Evolutionary conservation across 2,329 filamentous ascomycete genomes (phyloP), one percentile per base, ranked within the genome.

Genomic region (Aspergillus tanneri): DNA sequence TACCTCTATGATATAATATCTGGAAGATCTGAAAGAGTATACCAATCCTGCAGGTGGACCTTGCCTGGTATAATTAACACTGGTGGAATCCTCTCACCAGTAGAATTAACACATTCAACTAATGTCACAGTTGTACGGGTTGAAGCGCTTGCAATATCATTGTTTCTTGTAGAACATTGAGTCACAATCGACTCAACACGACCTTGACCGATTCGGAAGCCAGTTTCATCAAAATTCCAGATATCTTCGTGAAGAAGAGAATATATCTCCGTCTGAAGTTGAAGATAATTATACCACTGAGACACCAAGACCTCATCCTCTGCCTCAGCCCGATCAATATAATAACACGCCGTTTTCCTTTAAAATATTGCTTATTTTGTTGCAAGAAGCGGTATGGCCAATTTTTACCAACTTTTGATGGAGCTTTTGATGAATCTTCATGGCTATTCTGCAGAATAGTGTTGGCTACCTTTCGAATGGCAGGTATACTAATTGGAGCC

Each of bases 1-100:
- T 9, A 27, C 11, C 19, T 41, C 8, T 27, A 41, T n/a, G 10
- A 41, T 41, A 41, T 41, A 41, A 16, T 41, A 41, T 41, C 38
- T 18, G 14, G 38, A 11, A 41, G 3, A 2, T 41, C 21, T 3
- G n/a, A 27, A 14, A 10, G 8, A 4, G 8, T 41, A 41, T 25
- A 41, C 38, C 8, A 41, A 41, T 41, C 7, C n/a, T 21, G 2
- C 28, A 41, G 22, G 6, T 18, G 19, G 11, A 41, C 38, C 21
- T 18, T 30, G 12, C 14, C 23, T 16, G 8, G n/a, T 4, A 10
- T n/a, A n/a, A n/a, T n/a, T n/a, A n/a, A n/a, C n/a, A n/a, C n/a
- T n/a, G n/a, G n/a, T n/a, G n/a, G n/a, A 41, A 41, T 41, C 2
- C 6, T 6, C 8, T 41, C 38, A 25, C 23, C 24, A 25, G 19